Evolutionary conservation across 345 rosid genomes (phyloP).

Genomic region (Eucalyptus microcorys): DNA sequence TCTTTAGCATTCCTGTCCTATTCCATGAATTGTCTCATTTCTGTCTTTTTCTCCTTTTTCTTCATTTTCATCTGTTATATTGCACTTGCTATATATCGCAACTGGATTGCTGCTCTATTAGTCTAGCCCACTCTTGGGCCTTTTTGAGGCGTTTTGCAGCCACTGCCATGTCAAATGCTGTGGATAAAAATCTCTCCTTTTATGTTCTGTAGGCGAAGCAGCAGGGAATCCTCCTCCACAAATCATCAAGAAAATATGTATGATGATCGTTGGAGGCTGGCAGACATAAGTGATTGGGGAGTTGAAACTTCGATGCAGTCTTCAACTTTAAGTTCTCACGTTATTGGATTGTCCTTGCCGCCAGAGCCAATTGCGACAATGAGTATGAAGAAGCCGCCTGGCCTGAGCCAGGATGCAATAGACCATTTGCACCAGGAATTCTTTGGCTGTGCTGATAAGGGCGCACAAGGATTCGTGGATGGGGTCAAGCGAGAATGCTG

Average conservation of each 20-base stretch:
- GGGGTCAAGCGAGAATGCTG: conserved; percentile 42
- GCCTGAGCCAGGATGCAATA: conserved; percentile 47
- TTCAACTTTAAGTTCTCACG: conserved; percentile 5
- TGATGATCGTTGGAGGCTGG: conserved; percentile 26
- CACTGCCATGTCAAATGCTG: neutral
- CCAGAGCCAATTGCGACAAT: conserved; percentile 13
- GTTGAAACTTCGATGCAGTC: conserved; percentile 2
- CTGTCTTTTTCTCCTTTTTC: neutral
- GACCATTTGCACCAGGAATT: conserved; percentile 33
- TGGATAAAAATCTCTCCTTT: neutral
- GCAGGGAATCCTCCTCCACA: conserved; percentile 2
- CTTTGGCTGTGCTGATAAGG: conserved; percentile 15
- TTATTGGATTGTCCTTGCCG: conserved; percentile 2
- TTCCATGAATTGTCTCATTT: neutral
- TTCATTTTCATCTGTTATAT: neutral
- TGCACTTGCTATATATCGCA: neutral
- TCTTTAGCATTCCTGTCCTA: neutral
- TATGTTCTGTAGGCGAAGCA: conserved; percentile 23
- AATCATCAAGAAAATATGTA: conserved; percentile 1
- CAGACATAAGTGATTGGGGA: conserved; percentile 33
- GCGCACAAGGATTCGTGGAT: neutral
- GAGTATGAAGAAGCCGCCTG: conserved; percentile 58
- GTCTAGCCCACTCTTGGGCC: neutral
- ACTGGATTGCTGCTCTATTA: neutral
- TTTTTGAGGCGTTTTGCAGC: neutral